These are phyloP conservation scores for Lentinula guzmanii DNA, from an alignment of 768 basidiomycete genomes.

Conservation along the genomic window DNA sequence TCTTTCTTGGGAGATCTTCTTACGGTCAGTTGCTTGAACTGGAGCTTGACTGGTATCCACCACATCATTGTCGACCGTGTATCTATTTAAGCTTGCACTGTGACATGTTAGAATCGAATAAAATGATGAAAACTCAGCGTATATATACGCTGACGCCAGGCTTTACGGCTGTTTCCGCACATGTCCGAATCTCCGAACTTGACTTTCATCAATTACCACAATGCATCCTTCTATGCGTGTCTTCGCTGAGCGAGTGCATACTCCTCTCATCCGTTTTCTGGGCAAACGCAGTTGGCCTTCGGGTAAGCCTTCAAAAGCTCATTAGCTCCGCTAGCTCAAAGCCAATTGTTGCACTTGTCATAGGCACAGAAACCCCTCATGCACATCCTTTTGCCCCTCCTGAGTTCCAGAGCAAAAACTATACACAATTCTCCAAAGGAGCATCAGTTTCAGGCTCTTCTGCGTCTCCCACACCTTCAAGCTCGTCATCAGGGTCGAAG, in stretches of 20 bases:
- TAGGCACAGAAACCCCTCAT: conserved; percentile 35
- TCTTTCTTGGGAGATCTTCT: too few species aligned
- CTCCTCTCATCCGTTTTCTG: conserved; percentile 58
- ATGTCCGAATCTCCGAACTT: neutral
- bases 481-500: conserved; percentile 12
- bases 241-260: conserved; percentile 38
- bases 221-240: conserved; percentile 30
- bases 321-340: neutral
- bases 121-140: neutral
- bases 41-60: too few species aligned
- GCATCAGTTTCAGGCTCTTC: conserved; percentile 16
- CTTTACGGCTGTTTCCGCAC: neutral
- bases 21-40: too few species aligned
- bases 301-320: conserved; percentile 22
- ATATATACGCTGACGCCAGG: too few species aligned
- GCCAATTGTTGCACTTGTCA: neutral
- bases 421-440: conserved; percentile 37
- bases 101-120: neutral
- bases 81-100: neutral
- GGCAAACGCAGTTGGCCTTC: conserved; percentile 51
- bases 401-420: conserved; percentile 44
- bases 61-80: too few species aligned
- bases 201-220: neutral
- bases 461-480: conserved; percentile 9
- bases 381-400: conserved; percentile 66